Conservation (phyloP, 441 rosid species). For the Theobroma grandiflorum region DNA sequence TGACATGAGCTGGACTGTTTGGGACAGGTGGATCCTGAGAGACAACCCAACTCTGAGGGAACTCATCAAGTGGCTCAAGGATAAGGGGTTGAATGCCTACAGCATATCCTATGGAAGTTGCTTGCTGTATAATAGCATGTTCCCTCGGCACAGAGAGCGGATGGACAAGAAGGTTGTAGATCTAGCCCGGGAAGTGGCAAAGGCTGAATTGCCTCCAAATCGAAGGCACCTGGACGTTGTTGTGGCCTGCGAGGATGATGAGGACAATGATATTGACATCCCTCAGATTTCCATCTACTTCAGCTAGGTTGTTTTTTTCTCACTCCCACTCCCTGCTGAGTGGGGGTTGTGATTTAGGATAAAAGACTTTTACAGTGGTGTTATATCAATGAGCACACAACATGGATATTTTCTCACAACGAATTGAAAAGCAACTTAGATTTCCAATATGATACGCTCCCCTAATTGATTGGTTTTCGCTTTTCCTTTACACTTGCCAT, state of each 20-base stretch:
- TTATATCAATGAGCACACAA: constrained; percentile 12
- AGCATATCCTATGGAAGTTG: constrained; percentile 95
- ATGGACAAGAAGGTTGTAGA: constrained; percentile 85
- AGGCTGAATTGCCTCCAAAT: constrained; percentile 71
- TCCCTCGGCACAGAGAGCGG: constrained; percentile 83
- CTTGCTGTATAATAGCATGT: constrained; percentile 86
- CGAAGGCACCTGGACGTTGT: constrained; percentile 84
- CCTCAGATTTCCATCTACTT: constrained; percentile 90
- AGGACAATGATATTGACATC: constrained; percentile 83
- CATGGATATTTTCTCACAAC: background rate
- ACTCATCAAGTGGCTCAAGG: constrained; percentile 80
- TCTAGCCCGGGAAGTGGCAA: constrained; percentile 86
- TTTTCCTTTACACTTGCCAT: background rate
- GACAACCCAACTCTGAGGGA: constrained; percentile 80
- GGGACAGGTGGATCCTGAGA: constrained; percentile 93
- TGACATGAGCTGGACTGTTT: constrained; percentile 94
- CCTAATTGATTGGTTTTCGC: background rate
- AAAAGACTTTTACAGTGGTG: constrained; percentile 11
- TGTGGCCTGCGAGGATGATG: constrained; percentile 92
- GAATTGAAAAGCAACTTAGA: background rate
- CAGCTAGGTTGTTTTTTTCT: constrained; percentile 34
- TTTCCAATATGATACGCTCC: background rate
- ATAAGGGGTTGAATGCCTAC: constrained; percentile 83
- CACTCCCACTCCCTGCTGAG: background rate
- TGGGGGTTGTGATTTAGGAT: constrained; percentile 32